Evolutionary conservation across 805 yeast genomes (phyloP), one percentile per base, ranked within the genome.

Genomic region (Tetrapisispora fleetii): DNA sequence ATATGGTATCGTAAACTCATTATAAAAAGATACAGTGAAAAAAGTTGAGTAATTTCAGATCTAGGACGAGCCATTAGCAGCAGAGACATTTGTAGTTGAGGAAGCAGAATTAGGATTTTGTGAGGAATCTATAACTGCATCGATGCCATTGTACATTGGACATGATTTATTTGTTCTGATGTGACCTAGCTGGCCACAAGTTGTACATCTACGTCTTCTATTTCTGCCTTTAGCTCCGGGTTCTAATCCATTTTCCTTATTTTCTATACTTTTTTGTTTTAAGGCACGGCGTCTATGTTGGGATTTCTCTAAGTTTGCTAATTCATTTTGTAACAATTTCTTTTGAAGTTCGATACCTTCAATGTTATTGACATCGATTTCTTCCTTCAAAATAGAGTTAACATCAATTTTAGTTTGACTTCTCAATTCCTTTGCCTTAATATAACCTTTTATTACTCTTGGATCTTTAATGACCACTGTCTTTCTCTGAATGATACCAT

Each of bases 161-260:
- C 99, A 91, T 1, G 91, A 71, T 54, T 74, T 75, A 63, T 88
- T 89, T 2, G 99, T 91, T 63, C 93, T 77, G 52, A 91, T 91
- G 64, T 91, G 99, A 0, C 98, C 99, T 53, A 85, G 75, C 13
- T 91, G 93, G 21, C 98, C 98, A 74, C 99, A 91, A 0, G 93
- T 83, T 3, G 95, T 90, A 69, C 99, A 91, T 60, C 87, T 79
- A 63, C 99, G 74, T 9, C 84, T 82, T 0, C 73, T 69, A 44
- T 68, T 67, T 48, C 67, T 70, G 1, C 65, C 62, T 42, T 67
- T 66, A 1, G 58, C 21, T 43, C 55, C 56, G n/a, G 56, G 57
- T 19, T 56, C 59, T 30, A 47, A 39, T 18, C 64, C 67, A 50
- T 37, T 49, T n/a, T 59, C 48, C 13, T 41, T 41, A 30, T 32